phyloP scores from a whole-genome alignment of 2,329 filamentous ascomycete species.

The Aspergillus flavus region DNA sequence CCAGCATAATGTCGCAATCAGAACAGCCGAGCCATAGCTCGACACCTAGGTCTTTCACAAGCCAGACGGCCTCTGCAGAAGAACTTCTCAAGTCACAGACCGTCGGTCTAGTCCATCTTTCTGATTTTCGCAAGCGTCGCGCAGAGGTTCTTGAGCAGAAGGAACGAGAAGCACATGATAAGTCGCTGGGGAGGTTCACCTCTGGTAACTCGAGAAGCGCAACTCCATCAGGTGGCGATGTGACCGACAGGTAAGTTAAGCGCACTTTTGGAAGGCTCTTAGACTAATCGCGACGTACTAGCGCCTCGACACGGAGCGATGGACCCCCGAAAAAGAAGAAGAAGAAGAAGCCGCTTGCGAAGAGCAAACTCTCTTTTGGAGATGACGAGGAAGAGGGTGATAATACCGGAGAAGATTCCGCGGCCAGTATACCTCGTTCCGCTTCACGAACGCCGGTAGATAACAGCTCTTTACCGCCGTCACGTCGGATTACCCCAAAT shows the following conservation, averaged over 20 bases:
- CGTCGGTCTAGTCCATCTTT: constrained; percentile 86
- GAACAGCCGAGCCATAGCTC: constrained; percentile 45
- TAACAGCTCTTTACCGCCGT: constrained; percentile 28
- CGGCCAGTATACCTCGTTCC: constrained; percentile 41
- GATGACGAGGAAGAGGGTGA: constrained; percentile 67
- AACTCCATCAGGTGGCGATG: constrained; percentile 51
- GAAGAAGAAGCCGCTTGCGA: constrained; percentile 62
- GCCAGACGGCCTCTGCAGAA: constrained; percentile 75
- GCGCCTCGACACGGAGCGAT: constrained; percentile 51
- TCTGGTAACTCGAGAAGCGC: constrained; percentile 52
- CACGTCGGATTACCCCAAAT: constrained; percentile 46
- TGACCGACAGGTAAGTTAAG: constrained; percentile 61
- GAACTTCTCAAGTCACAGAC: constrained; percentile 83
- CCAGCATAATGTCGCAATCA: constrained; percentile 27
- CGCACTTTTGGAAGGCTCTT: constrained; percentile 9
- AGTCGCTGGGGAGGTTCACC: constrained; percentile 50
- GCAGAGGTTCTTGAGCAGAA: constrained; percentile 92
- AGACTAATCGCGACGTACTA: constrained; percentile 61
- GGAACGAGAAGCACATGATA: constrained; percentile 75
- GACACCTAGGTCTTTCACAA: constrained; percentile 63
- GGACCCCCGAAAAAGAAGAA: constrained; percentile 56
- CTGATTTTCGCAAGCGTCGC: constrained; percentile 93
- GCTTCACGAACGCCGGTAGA: constrained; percentile 41
- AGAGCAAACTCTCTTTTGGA: constrained; percentile 63
- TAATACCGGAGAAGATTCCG: constrained; percentile 50